Base-by-base conservation (phyloP, 1,139 yeast genomes). In the Candida sp. region DNA sequence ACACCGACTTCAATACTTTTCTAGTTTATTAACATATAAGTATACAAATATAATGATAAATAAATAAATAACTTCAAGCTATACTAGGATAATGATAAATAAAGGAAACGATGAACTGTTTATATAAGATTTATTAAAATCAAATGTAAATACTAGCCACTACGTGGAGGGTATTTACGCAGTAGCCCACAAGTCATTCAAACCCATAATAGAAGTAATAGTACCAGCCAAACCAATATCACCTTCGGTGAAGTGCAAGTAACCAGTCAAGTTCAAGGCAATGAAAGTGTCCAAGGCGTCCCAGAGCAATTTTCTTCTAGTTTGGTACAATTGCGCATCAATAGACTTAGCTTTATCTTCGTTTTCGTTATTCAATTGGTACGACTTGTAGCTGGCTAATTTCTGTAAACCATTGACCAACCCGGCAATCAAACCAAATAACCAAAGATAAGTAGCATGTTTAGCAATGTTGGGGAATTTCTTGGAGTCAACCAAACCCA, bases 181-280 rank as follows among this genome's bases (percentile, higher is more conserved):
- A 11, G 57, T 41, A 30, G 53, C 66, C 93, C 93, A 91, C 51
- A 86, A 68, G 55, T 87, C 90, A 58, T 75, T 78, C 48, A 88
- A 73, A 34, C 96, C 97, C 66, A 90, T 71, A 45, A 84, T 49
- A 36, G 96, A 85, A 29, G 97, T 89, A 49, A 87, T 70, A 30
- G 86, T 75, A 63, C 98, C 98, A 39, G 95, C 91, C 50, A 84
- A 70, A 41, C 96, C 97, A 44, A 89, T 79, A 41, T 84, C 75
- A 41, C 96, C 95, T 55, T 91, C 97, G 60, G 84, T 82, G 55
- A 78, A 72, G 57, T 75, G 73, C 56, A 86, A 70, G 64, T 73
- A 67, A 47, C 79, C 74, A 64, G 88, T 76, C 41, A 84, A 78
- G 62, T 86, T 82, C 60, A 84, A 70, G 22, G 95, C 96, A 57